Evolutionary conservation across 139 green algal genomes (phyloP).

Genomic region (Chlorella vulgaris): DNA sequence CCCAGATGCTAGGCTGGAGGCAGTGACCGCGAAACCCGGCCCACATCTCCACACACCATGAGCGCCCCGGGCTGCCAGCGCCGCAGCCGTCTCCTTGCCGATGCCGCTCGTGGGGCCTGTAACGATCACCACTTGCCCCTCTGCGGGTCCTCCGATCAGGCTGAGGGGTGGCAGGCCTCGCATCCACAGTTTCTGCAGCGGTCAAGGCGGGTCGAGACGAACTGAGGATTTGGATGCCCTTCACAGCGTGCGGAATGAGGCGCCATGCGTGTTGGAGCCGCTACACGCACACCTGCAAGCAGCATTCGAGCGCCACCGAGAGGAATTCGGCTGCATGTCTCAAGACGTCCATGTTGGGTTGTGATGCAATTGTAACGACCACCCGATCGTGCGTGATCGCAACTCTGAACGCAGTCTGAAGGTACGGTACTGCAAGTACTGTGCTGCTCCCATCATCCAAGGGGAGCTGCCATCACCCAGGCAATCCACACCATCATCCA

Average conservation of each 20-base stretch:
- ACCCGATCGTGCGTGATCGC: too few species aligned
- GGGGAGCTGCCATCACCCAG: too few species aligned
- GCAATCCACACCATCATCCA: too few species aligned
- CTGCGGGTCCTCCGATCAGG: conserved; percentile 52
- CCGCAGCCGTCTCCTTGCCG: conserved; percentile 69
- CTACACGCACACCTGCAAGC: conserved; percentile 20
- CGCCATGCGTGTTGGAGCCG: too few species aligned
- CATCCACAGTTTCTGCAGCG: conserved; percentile 61
- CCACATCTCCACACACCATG: conserved; percentile 47
- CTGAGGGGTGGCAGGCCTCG: conserved; percentile 56
- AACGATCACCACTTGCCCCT: conserved; percentile 68
- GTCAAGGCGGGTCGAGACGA: too few species aligned
- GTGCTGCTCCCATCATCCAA: too few species aligned
- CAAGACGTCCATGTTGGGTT: neutral
- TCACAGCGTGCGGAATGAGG: neutral
- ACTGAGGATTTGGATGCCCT: too few species aligned
- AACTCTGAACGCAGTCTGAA: too few species aligned
- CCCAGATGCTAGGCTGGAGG: neutral
- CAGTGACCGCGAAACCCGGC: neutral
- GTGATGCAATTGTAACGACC: neutral
- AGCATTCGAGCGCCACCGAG: conserved; percentile 8
- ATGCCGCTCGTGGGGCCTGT: conserved; percentile 88
- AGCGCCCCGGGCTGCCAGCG: conserved; percentile 58
- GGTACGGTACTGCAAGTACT: too few species aligned
- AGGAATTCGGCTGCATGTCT: neutral